Base-by-base conservation (phyloP, 2,329 filamentous ascomycete species). In the Helminthosporium solani region DNA sequence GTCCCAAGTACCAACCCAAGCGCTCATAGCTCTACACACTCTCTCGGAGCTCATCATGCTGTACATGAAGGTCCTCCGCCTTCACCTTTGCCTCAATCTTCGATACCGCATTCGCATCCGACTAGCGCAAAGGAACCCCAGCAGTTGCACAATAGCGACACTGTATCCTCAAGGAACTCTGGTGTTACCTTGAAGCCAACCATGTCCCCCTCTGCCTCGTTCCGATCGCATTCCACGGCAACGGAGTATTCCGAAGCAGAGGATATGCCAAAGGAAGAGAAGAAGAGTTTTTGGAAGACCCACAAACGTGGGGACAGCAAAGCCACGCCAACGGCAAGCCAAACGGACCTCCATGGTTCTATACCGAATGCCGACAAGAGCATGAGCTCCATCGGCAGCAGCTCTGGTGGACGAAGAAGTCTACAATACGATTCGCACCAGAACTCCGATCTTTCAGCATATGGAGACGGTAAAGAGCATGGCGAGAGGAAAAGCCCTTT, bases 11-110 rank as follows among this genome's bases (percentile, higher is more conserved):
- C 87, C 18, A 91, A 90, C 57, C 86, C 85, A 16, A 96, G 92
- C 65, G 91, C 92, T 0, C 90, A 96, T 54, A 96, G 91, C 64
- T 97, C 94, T 14, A 87, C 82, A 6, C 82, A 87, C 14, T 96
- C 91, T 7, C 75, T 95, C n/a, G 72, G 73, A 25, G 77, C 65
- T 7, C 52, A 50, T 6, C 50, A 58, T 27, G 28, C 53, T 15
- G 7, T 23, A 36, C 50, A 56, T 14, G 60, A 63, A 14, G 50
- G n/a, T n/a, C n/a, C 34, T 27, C 61, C 59, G 21, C 59, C 63
- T 25, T 72, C 61, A 18, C 67, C 63, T 19, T 44, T 67, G 33
- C 67, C 57, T 49, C 64, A 56, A 12, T 60, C 59, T 40, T 47
- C 54, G 3, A 53, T 56, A 53, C 66, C 52, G 11, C 57, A 64